Evolutionary conservation across 2,329 filamentous ascomycete species (phyloP), one percentile per base, ranked within the genome.

Genomic region (Fusarium nurragi): DNA sequence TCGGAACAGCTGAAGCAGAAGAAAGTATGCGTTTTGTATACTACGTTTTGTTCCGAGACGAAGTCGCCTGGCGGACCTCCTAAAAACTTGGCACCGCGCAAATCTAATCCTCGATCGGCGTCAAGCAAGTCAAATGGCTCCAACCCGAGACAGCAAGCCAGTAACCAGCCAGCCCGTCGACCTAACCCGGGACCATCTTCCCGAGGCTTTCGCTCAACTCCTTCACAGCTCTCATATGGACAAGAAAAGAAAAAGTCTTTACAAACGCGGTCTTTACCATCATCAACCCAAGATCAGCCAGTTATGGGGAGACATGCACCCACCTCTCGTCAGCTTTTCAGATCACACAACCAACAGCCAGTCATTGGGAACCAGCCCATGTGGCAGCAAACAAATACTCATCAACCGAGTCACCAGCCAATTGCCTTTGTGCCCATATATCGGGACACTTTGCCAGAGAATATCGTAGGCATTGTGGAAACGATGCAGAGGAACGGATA

Each of bases 11-110:
- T 54, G 21, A 67, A 67, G 50, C 40, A 45, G 21, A 67, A 46
- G 22, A 67, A 67, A 37, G 51, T 67, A n/a, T 61, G 48, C 19
- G 56, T 53, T 13, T 25, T 67, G 6, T 67, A 67, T 40, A 67
- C 64, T 12, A 67, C 64, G 4, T 67, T 67, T 34, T 67, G 64
- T 28, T 67, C 64, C 11, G 36, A 40, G 16, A 45, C 40, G 18
- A 26, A 50, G 18, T 48, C 45, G 10, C 64, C 64, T n/a, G 64
- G 54, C 25, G 26, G 18, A 28, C 44, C 60, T 26, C 60, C 59
- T 13, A 21, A 28, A 19, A 28, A 60, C 13, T 32, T 56, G 22
- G 13, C 49, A 18, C 54, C 59, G 19, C 40, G 36, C 16, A 54
- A 19, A 32, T 21, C 46, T 32, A 45, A 30, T 18, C 14, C 25